Evolutionary conservation across 2,329 filamentous ascomycete species (phyloP), one percentile per base, ranked within the genome.

Genomic region (Neonectria ditissima): DNA sequence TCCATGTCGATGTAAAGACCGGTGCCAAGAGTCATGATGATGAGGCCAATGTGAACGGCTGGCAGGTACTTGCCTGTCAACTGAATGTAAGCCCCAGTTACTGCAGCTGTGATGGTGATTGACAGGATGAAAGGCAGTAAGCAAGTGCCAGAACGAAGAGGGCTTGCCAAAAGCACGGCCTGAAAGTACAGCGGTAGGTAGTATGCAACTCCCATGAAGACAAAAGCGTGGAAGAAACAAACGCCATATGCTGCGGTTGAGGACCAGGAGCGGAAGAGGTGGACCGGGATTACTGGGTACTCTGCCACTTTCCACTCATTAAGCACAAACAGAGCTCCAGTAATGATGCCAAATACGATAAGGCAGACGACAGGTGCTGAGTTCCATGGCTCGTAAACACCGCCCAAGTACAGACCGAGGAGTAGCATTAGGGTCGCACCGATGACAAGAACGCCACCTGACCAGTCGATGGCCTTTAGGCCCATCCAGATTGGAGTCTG

Each of bases 131-230:
- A 85, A 0, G 91, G 89, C 0, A 93, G 80, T 2, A 91, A 81
- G 13, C 91, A 83, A 0, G 90, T 74, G 4, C 85, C 85, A 0
- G 88, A 91, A n/a, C 81, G 80, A 34, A 91, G 79, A 0, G 90
- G 88, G 0, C 83, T 83, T 1, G 86, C 87, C 54, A 84, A 83
- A 2, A 89, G 83, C 0, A 90, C 90, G 3, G 88, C 85, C 74
- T 94, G 92, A 57, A 92, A 89, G 77, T 90, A 94, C 0, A 93
- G 82, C 0, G 92, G 92, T 26, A 93, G 80, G 71, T 91, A 94
- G 77, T 92, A 94, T 53, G 88, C 86, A 1, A 83, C 83, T 0
- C 84, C 87, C 43, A 91, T 89, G 75, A 91, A 91, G 34, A 88
- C 85, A 71, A 89, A 80, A 0, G 78, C 80, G 63, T 86, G 83